A percentile compares a stretch with the other conserved stretches of the same genome.
Evolutionary conservation across 352 stramenopile genomes (phyloP).

Genomic region (Globisporangium carolinianum): DNA sequence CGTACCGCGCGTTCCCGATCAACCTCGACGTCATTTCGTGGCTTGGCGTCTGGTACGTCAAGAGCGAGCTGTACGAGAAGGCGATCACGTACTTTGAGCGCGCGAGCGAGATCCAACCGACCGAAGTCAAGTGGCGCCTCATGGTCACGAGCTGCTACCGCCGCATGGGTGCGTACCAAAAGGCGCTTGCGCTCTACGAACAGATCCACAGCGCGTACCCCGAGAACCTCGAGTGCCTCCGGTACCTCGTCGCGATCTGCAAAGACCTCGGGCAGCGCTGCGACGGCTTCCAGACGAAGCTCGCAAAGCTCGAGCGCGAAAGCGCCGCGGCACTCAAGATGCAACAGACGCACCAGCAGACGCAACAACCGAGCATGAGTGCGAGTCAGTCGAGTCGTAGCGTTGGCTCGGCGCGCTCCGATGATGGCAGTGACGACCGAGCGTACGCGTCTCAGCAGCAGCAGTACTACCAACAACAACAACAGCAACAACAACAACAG

Average conservation of each 20-base stretch:
- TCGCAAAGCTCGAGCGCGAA: constrained; percentile 87
- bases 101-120: constrained; percentile 92
- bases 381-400: constrained; percentile 12
- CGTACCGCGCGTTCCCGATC: constrained; percentile 92
- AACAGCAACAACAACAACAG: constrained; percentile 26
- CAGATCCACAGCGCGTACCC: constrained; percentile 93
- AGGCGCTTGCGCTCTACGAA: constrained; percentile 92
- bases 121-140: constrained; percentile 95
- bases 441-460: constrained; percentile 14
- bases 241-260: constrained; percentile 91
- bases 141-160: constrained; percentile 96
- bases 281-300: constrained; percentile 89
- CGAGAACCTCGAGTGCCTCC: constrained; percentile 90
- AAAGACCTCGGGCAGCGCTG: constrained; percentile 91
- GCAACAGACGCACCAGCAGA: constrained; percentile 17
- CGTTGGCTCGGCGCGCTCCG: constrained; percentile 16
- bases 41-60: constrained; percentile 96
- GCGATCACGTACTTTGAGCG: constrained; percentile 95
- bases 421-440: constrained; percentile 21
- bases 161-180: constrained; percentile 90
- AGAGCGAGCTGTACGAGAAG: constrained; percentile 96
- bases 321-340: constrained; percentile 26
- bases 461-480: constrained; percentile 20
- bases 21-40: constrained; percentile 96
- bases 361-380: constrained; percentile 13